phyloP scores from a whole-genome alignment of 257 asterid genomes.

The Primulina tabacum region DNA sequence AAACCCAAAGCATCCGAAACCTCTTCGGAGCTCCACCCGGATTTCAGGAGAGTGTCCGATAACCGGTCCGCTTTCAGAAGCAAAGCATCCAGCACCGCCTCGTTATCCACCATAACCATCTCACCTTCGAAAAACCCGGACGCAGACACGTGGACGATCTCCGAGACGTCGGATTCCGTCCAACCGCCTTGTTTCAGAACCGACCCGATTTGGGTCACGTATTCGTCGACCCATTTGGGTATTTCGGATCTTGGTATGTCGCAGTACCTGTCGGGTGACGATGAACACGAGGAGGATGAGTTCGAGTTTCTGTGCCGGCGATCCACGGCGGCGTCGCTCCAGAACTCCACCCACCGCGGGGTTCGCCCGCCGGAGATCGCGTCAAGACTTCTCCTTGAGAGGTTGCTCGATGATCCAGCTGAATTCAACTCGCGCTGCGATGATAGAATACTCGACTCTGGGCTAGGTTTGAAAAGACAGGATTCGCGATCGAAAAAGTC shows the following conservation, averaged over 20 bases:
- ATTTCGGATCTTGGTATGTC: constrained; percentile 61
- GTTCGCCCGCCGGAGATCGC: constrained; percentile 42
- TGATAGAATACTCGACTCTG: constrained; percentile 32
- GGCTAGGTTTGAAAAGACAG: constrained; percentile 32
- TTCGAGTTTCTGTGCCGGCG: constrained; percentile 69
- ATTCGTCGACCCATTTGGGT: constrained; percentile 86
- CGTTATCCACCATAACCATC: constrained; percentile 79
- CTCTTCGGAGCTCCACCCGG: constrained; percentile 98
- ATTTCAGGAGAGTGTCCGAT: constrained; percentile 74
- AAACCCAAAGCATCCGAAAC: constrained; percentile 84
- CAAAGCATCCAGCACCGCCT: constrained; percentile 78
- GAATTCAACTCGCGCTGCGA: constrained; percentile 48
- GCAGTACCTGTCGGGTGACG: constrained; percentile 76
- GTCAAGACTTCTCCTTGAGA: constrained; percentile 61
- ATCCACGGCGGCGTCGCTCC: constrained; percentile 94
- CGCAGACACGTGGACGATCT: constrained; percentile 72
- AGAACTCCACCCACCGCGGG: constrained; percentile 98
- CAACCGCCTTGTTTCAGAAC: constrained; percentile 82
- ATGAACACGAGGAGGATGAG: constrained; percentile 66
- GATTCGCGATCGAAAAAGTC: constrained; percentile 89
- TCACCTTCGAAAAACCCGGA: constrained; percentile 84
- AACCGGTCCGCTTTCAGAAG: constrained; percentile 83
- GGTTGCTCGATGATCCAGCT: constrained; percentile 36
- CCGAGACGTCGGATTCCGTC: constrained; percentile 87
- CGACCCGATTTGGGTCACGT: constrained; percentile 75